Conservation (phyloP, 345 rosid genomes). For the Hibiscus syriacus region DNA sequence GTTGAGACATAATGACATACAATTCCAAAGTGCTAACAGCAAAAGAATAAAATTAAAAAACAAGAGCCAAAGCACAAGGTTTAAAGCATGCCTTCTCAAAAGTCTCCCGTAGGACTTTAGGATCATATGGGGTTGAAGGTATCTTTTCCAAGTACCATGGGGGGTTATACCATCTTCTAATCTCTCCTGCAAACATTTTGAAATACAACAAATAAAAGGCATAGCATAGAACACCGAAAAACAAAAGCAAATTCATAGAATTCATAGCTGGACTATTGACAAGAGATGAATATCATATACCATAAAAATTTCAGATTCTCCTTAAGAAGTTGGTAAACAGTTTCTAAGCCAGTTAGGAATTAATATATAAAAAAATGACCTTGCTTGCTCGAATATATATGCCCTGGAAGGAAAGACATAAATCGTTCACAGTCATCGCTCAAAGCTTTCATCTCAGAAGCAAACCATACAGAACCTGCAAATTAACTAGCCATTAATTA, state of each 20-base stretch:
- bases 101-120: constrained; percentile 38
- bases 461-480: constrained; percentile 82
- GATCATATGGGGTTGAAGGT: constrained; percentile 65
- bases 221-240: constrained; percentile 4
- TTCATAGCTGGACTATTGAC: not conserved
- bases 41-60: not conserved
- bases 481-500: constrained; percentile 6
- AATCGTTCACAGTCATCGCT: constrained; percentile 81
- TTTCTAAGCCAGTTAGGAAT: not conserved
- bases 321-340: not conserved
- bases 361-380: constrained; percentile 27
- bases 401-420: constrained; percentile 65
- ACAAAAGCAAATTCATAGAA: not conserved
- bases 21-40: not conserved
- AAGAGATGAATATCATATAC: not conserved
- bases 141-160: constrained; percentile 57
- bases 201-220: not conserved
- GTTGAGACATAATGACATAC: not conserved
- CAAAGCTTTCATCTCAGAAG: constrained; percentile 92
- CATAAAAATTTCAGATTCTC: not conserved
- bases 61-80: not conserved
- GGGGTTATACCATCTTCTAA: constrained; percentile 81
- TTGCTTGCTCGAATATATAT: constrained; percentile 82
- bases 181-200: constrained; percentile 39
- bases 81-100: constrained; percentile 56